These are phyloP conservation scores for Arctostaphylos glauca DNA, from an alignment of 148 eudicot species.

Conservation along the genomic window DNA sequence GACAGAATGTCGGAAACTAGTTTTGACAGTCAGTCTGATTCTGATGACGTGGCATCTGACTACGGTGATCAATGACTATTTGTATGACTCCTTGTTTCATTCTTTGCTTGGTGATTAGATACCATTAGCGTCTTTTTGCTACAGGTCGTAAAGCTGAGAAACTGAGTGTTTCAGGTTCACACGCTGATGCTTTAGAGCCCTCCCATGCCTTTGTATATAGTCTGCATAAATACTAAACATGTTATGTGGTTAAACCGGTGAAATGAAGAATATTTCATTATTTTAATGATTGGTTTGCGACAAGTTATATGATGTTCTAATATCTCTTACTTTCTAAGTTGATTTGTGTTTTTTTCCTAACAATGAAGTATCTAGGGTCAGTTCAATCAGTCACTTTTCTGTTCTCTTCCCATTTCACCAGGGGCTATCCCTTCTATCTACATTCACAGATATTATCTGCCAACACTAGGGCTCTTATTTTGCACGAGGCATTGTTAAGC, in stretches of 20 bases:
- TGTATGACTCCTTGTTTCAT: conserved; percentile 11
- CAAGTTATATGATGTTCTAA: background rate
- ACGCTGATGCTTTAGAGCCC: background rate
- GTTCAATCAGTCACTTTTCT: too few relatives aligned
- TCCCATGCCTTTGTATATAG: conserved; percentile 15
- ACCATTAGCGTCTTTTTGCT: background rate
- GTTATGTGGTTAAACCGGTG: background rate
- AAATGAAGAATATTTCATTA: background rate
- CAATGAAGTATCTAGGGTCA: background rate
- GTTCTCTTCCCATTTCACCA: too few relatives aligned
- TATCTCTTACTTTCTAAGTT: background rate
- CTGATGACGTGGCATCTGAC: conserved; percentile 16
- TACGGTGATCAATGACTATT: conserved; percentile 17
- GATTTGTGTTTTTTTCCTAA: too few relatives aligned
- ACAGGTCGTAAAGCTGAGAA: conserved; percentile 1
- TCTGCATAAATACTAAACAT: background rate
- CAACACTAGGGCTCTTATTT: background rate
- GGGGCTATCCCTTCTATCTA: background rate
- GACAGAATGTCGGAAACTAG: conserved; percentile 19
- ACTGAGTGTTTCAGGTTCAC: background rate
- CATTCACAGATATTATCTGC: background rate
- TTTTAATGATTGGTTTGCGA: background rate
- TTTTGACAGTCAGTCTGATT: conserved; percentile 24
- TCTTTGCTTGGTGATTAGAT: background rate
- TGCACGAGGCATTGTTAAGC: background rate